These are phyloP conservation scores for Entomortierella parvispora DNA, from an alignment of 192 early-diverging fungal species.

Conservation along the genomic window DNA sequence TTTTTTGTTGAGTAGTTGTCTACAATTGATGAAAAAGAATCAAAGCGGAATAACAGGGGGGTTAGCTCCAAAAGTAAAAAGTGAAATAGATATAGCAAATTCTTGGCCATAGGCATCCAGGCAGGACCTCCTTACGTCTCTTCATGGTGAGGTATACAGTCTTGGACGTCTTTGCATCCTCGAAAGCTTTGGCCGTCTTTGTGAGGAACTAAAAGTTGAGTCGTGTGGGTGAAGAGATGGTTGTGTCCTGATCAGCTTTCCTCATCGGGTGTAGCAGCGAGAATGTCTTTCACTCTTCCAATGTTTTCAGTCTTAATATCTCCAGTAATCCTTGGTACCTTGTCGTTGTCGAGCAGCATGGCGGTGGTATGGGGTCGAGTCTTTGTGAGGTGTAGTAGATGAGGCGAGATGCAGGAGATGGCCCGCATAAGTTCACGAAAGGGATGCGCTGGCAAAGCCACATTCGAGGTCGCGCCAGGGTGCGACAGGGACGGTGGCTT, in stretches of 20 bases:
- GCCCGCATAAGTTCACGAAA: too few relatives aligned
- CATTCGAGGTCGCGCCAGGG: too few relatives aligned
- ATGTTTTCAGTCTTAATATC: neutral
- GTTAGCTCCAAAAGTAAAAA: too few relatives aligned
- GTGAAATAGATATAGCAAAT: neutral
- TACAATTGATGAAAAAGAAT: too few relatives aligned
- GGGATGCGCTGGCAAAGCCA: too few relatives aligned
- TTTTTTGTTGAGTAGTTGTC: constrained; percentile 41
- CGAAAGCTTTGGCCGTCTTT: constrained; percentile 48
- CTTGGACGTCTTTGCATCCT: constrained; percentile 36
- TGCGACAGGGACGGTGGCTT: neutral
- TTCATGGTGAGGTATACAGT: constrained; percentile 49
- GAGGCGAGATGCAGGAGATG: too few relatives aligned
- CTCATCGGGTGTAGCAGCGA: too few relatives aligned
- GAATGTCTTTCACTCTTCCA: too few relatives aligned
- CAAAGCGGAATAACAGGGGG: too few relatives aligned
- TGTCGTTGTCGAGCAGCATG: constrained; percentile 46
- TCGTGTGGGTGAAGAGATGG: neutral
- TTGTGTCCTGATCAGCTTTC: neutral
- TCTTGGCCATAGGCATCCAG: neutral
- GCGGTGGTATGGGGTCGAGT: too few relatives aligned
- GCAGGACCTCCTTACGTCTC: constrained; percentile 18
- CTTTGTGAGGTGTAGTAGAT: too few relatives aligned
- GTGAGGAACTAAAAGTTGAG: constrained; percentile 34
- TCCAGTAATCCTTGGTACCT: constrained; percentile 18